These are phyloP conservation scores for Geotrichum histeridarum DNA, from an alignment of 1,139 yeast genomes.

Conservation along the genomic window DNA sequence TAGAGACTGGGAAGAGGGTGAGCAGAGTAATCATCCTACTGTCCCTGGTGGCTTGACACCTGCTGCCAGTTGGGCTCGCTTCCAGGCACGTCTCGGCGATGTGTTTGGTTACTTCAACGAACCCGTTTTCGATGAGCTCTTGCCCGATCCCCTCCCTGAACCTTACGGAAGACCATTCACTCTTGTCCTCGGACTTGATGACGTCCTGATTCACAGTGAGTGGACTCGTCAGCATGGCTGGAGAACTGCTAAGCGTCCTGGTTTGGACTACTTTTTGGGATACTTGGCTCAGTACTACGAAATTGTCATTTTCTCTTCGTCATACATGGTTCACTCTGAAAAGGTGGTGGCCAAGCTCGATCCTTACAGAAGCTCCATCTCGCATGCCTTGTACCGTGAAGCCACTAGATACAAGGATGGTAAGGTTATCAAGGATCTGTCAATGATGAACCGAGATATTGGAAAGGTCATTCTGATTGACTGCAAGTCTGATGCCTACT, in stretches of 20 bases:
- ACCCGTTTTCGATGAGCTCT: slow-evolving; percentile 85
- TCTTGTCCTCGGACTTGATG: slow-evolving; percentile 82
- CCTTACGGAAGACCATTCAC: slow-evolving; percentile 93
- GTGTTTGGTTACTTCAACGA: slow-evolving; percentile 83
- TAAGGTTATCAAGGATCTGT: slow-evolving; percentile 65
- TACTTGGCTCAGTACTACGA: slow-evolving; percentile 94
- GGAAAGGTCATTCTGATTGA: slow-evolving; percentile 77
- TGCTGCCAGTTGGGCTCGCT: slow-evolving; percentile 46
- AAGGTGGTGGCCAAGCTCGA: slow-evolving; percentile 81
- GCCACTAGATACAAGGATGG: slow-evolving; percentile 90
- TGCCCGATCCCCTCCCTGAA: slow-evolving; percentile 88
- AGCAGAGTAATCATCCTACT: slow-evolving; percentile 47
- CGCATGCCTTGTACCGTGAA: slow-evolving; percentile 84
- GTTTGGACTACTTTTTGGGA: slow-evolving; percentile 91
- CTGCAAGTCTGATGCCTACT: slow-evolving; percentile 64
- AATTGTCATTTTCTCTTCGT: slow-evolving; percentile 82
- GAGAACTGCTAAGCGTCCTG: slow-evolving; percentile 99
- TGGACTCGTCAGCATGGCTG: slow-evolving; percentile 94
- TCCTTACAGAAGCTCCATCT: slow-evolving; percentile 84
- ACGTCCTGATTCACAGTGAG: slow-evolving; percentile 79
- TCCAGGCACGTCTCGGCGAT: slow-evolving; percentile 65
- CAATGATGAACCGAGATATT: slow-evolving; percentile 84
- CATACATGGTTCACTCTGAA: slow-evolving; percentile 82
- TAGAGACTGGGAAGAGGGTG: slow-evolving; percentile 81
- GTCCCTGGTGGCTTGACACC: slow-evolving; percentile 69